phyloP scores from a whole-genome alignment of 768 basidiomycete genomes.

The Boletus eberwhitei region DNA sequence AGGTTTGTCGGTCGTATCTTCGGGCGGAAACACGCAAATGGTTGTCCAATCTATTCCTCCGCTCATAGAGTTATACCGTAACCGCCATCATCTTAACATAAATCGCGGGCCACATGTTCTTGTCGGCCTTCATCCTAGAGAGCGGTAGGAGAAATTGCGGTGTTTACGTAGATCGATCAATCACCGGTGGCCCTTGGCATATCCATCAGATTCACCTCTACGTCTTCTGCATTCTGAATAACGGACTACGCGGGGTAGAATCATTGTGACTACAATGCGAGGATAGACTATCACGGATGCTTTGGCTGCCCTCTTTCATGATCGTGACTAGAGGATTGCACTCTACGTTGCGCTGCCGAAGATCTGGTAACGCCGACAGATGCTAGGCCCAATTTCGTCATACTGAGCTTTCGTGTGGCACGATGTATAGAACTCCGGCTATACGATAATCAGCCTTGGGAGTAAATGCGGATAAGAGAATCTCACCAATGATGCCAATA shows the following conservation, averaged over 20 bases:
- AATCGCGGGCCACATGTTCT: background rate
- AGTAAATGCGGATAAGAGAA: background rate
- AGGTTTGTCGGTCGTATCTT: background rate
- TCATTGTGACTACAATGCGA: background rate
- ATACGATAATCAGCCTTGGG: slow-evolving; percentile 6
- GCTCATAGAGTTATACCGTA: too few relatives aligned
- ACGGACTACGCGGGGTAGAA: background rate
- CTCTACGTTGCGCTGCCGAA: slow-evolving; percentile 81
- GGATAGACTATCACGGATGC: background rate
- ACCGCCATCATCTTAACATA: too few relatives aligned
- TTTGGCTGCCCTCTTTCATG: background rate
- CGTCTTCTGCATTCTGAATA: slow-evolving; percentile 5
- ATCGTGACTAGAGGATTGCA: background rate
- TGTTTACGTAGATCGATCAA: background rate
- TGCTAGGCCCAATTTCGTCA: slow-evolving; percentile 89
- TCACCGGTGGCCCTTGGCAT: background rate
- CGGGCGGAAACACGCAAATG: too few relatives aligned
- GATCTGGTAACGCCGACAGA: slow-evolving; percentile 90
- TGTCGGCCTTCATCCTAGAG: slow-evolving; percentile 12
- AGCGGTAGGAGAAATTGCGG: background rate
- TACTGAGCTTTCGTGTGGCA: slow-evolving; percentile 95
- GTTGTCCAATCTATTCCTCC: background rate
- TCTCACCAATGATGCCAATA: slow-evolving; percentile 87
- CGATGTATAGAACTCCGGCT: slow-evolving; percentile 94
- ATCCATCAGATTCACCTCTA: background rate